A percentile compares a stretch with the other conserved stretches of the same genome.
Evolutionary conservation across 176 grass and related monocot genomes (phyloP).

Genomic region (Aegilops tauschii): DNA sequence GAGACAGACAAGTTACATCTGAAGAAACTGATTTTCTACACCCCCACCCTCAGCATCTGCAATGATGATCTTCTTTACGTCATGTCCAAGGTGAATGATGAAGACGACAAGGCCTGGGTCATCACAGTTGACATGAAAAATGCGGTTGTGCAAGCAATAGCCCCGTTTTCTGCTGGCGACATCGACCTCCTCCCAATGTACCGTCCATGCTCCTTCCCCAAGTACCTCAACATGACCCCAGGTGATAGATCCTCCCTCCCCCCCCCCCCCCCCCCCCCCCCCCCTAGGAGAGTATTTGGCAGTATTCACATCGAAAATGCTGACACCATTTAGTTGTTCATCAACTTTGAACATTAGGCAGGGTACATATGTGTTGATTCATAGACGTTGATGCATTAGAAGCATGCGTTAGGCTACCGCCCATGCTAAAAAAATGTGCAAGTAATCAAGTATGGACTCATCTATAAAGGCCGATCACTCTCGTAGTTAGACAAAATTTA

Average conservation of each 20-base stretch:
- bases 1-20: not conserved
- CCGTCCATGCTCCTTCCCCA: not conserved
- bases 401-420: not conserved
- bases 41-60: not conserved
- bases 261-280: too few species aligned
- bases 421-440: not conserved
- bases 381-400: not conserved
- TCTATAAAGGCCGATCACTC: not conserved
- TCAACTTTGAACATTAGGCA: not conserved
- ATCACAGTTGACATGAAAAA: not conserved
- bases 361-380: not conserved
- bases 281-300: not conserved
- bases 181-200: not conserved
- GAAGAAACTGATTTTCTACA: not conserved
- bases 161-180: not conserved
- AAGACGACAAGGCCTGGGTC: not conserved
- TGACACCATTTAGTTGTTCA: not conserved
- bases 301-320: not conserved
- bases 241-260: not conserved
- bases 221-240: not conserved
- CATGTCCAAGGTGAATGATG: not conserved
- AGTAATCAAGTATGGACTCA: not conserved
- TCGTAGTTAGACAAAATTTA: not conserved
- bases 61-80: not conserved
- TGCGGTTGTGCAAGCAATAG: not conserved